phyloP scores from a whole-genome alignment of 2,329 filamentous ascomycete genomes.

The Penicillium sumatraense region DNA sequence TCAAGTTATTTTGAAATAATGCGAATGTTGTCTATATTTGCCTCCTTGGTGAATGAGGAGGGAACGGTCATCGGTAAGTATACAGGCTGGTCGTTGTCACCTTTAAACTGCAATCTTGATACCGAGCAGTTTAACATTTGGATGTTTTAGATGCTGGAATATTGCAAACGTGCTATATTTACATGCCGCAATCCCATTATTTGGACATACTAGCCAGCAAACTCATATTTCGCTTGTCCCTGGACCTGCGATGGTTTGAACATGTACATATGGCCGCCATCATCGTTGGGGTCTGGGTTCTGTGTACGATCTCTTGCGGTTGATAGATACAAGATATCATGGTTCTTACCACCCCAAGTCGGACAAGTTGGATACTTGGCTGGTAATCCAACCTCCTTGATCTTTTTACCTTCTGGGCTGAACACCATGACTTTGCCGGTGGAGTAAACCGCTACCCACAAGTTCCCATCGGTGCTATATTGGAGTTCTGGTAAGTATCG shows the following conservation, averaged over 20 bases:
- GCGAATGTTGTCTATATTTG: too few species aligned
- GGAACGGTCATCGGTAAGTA: too few species aligned
- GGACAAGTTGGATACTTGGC: slow-evolving; percentile 11
- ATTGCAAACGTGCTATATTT: too few species aligned
- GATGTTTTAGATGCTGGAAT: too few species aligned
- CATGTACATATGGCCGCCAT: slow-evolving; percentile 14
- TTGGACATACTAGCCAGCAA: neutral
- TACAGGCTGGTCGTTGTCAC: too few species aligned
- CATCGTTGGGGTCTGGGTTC: slow-evolving; percentile 10
- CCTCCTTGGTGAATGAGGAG: too few species aligned
- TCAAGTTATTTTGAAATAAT: too few species aligned
- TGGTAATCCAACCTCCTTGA: slow-evolving; percentile 6
- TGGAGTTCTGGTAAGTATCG: neutral
- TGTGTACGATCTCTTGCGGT: slow-evolving; percentile 9
- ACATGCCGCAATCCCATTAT: too few species aligned
- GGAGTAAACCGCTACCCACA: slow-evolving; percentile 16
- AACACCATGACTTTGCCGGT: slow-evolving; percentile 11
- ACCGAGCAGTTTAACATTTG: too few species aligned
- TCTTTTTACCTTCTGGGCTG: slow-evolving; percentile 7
- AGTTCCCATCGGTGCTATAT: slow-evolving; percentile 23
- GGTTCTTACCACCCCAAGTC: slow-evolving; percentile 11
- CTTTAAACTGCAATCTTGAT: too few species aligned
- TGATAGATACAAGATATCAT: slow-evolving; percentile 9
- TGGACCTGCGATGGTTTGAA: neutral
- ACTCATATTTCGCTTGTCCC: slow-evolving; percentile 10